Evolutionary conservation across 2,329 filamentous ascomycete species (phyloP).

Genomic region (Cordyceps cicadae): DNA sequence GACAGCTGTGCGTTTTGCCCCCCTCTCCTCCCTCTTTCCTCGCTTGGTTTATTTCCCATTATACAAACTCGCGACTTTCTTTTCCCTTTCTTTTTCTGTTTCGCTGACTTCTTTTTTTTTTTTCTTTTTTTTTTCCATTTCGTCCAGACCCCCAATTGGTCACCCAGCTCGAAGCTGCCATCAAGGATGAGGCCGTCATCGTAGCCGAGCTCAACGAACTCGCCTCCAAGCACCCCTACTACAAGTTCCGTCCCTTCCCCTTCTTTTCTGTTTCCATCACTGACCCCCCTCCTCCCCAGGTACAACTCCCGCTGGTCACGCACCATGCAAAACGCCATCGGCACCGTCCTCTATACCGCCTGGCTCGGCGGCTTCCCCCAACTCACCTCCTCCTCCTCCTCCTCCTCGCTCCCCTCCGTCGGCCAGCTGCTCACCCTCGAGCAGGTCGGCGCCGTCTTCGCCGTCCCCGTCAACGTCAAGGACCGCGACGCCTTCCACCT

Average conservation of each 20-base stretch:
- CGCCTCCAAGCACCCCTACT: conserved; percentile 85
- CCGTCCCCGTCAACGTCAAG: conserved; percentile 85
- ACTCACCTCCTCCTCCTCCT: conserved; percentile 34
- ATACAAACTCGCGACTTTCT: too few species aligned
- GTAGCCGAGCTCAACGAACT: conserved; percentile 61
- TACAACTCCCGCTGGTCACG: conserved; percentile 82
- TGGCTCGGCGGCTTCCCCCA: conserved; percentile 70
- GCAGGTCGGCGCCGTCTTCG: conserved; percentile 70
- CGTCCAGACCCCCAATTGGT: conserved; percentile 58
- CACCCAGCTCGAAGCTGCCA: conserved; percentile 59
- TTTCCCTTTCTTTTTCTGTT: too few species aligned
- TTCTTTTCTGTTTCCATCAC: not conserved
- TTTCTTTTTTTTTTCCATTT: too few species aligned
- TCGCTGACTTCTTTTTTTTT: not conserved
- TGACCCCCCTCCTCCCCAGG: conserved; percentile 25
- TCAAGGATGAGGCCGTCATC: conserved; percentile 63
- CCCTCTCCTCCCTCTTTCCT: not conserved
- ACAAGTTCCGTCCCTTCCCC: conserved; percentile 55
- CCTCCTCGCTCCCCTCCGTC: conserved; percentile 39
- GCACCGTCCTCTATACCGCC: conserved; percentile 47
- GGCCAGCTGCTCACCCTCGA: conserved; percentile 77
- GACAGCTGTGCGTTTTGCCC: conserved; percentile 35
- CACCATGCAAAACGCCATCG: conserved; percentile 70
- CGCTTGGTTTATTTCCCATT: too few species aligned
- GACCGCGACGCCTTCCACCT: conserved; percentile 86